These are phyloP conservation scores for Tulasnella sp. DNA, from an alignment of 768 basidiomycete genomes.

Conservation along the genomic window DNA sequence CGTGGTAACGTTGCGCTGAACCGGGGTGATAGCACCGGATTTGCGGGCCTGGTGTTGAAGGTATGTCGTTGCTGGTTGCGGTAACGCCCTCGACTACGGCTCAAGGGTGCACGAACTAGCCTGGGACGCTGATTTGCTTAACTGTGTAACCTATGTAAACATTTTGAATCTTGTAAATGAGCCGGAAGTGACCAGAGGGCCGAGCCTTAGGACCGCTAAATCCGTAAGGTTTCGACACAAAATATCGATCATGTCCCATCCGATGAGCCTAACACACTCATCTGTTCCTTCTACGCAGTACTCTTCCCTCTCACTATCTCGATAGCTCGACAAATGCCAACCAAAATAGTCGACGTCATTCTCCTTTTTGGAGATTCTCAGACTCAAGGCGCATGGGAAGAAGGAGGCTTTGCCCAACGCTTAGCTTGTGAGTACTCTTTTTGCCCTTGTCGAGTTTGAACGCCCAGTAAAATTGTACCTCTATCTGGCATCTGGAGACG, in stretches of 20 bases:
- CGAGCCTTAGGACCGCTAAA: too few species aligned
- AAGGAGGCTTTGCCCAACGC: slow-evolving; percentile 55
- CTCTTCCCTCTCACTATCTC: not conserved
- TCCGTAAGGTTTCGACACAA: too few species aligned
- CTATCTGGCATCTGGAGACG: slow-evolving; percentile 40
- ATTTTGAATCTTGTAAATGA: too few species aligned
- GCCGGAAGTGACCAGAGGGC: too few species aligned
- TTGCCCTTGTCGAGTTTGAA: not conserved
- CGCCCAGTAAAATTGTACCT: slow-evolving; percentile 17
- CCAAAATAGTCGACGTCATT: slow-evolving; percentile 40
- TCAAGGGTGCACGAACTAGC: not conserved
- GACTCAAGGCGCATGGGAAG: slow-evolving; percentile 61
- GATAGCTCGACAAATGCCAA: not conserved
- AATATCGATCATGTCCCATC: not conserved
- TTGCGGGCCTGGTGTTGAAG: not conserved
- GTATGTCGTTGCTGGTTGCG: slow-evolving; percentile 15
- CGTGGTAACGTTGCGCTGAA: not conserved
- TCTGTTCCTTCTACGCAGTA: not conserved
- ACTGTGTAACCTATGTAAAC: not conserved
- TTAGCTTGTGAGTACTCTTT: slow-evolving; percentile 49
- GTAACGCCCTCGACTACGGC: slow-evolving; percentile 8
- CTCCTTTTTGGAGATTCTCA: slow-evolving; percentile 79
- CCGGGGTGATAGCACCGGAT: not conserved
- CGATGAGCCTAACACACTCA: not conserved
- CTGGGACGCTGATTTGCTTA: not conserved